Base-by-base conservation (phyloP, 805 yeast species). In the Diddensiella santjacobensis region DNA sequence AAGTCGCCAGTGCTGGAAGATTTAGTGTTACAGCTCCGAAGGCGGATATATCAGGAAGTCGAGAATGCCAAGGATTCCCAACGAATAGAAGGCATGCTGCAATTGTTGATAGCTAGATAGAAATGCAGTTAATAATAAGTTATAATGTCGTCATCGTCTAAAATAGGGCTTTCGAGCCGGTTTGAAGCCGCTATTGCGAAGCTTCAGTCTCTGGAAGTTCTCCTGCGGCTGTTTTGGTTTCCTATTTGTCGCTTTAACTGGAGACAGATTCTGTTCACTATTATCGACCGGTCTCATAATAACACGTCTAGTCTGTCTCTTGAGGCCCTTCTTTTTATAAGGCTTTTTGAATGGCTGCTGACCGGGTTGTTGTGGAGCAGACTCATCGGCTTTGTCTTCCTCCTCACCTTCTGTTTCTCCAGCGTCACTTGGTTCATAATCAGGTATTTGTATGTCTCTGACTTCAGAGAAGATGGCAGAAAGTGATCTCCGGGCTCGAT, bases 61-160 rank as follows among this genome's bases (percentile, higher is more conserved):
- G 77, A 75, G 48, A 82, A 84, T 61, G 86, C 96, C 39, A 79
- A 80, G 62, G 96, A 90, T 63, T 95, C 97, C 4, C 85, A 84
- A 64, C 83, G 81, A 63, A 80, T 93, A 39, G 88, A 85, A 59
- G 99, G 99, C 47, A 93, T 93, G 97, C 71, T 93, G 58, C 95
- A 88, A 67, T 68, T 93, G 57, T 73, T 91, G 59, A 17, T 35
- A 35, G 15, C 17, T 17, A 35, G 38, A 17, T 15, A 35, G 38
- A 10, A 26, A 13, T 8, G 13, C 13, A 26, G 13, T 26, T 26
- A 8, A 26, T 26, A 26, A 26, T 26, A 26, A 26, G 13, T 26
- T 26, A 26, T 8, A 8, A 13, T 26, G 13, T 15, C 47, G 22
- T 38, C 50, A 23, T 26, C 46, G 36, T 43, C 33, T 39, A 19